Evolutionary conservation across 495 filamentous ascomycete genomes (phyloP).

Genomic region (Penicillium arizonense): DNA sequence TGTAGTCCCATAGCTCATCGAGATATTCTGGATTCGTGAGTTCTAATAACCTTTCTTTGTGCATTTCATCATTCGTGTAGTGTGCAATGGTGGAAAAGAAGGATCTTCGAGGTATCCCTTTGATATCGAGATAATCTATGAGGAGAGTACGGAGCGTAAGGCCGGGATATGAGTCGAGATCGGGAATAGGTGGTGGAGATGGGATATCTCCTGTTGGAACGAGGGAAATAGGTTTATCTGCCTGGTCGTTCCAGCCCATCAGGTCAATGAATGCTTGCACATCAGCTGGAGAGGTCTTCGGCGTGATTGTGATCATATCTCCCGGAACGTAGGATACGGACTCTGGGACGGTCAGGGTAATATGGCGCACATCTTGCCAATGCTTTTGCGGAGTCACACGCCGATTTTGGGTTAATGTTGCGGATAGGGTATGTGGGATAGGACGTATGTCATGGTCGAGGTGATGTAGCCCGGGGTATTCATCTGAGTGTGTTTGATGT

Average conservation of each 20-base stretch:
- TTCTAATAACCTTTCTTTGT: slow-evolving; percentile 78
- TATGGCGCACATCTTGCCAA: slow-evolving; percentile 90
- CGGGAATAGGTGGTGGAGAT: slow-evolving; percentile 41
- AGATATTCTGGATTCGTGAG: slow-evolving; percentile 74
- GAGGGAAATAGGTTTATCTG: slow-evolving; percentile 61
- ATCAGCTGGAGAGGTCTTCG: slow-evolving; percentile 81
- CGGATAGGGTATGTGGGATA: slow-evolving; percentile 48
- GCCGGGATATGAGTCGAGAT: slow-evolving; percentile 37
- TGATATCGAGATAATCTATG: slow-evolving; percentile 81
- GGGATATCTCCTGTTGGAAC: slow-evolving; percentile 26
- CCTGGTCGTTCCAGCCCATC: slow-evolving; percentile 72
- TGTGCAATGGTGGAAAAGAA: slow-evolving; percentile 78
- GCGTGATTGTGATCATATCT: slow-evolving; percentile 73
- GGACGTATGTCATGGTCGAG: slow-evolving; percentile 50
- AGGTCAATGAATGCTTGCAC: slow-evolving; percentile 70
- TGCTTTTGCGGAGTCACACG: slow-evolving; percentile 73
- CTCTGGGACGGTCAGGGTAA: slow-evolving; percentile 55
- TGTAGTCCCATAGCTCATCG: slow-evolving; percentile 95
- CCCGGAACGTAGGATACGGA: slow-evolving; percentile 60
- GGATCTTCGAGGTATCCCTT: slow-evolving; percentile 77
- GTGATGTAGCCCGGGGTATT: slow-evolving; percentile 27
- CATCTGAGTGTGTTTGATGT: slow-evolving; percentile 4
- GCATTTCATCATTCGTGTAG: slow-evolving; percentile 66
- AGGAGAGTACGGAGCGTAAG: slow-evolving; percentile 75
- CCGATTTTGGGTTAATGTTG: slow-evolving; percentile 53